Conservation (phyloP, 2,329 filamentous ascomycete genomes). For the Bipolaris bicolor region DNA sequence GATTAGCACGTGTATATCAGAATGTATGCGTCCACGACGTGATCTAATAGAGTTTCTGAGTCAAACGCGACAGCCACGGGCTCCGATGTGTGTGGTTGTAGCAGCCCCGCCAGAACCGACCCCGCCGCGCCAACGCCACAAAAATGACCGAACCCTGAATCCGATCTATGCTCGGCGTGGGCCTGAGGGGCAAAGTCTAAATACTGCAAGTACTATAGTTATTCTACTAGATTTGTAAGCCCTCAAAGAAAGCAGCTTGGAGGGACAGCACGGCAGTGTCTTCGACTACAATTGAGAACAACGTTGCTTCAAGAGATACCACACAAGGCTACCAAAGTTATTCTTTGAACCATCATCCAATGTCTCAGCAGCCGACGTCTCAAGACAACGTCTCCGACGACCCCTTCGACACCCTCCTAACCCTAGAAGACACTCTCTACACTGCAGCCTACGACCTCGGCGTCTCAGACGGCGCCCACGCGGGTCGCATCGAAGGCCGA, state of each 20-base stretch:
- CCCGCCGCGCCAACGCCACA: conserved; percentile 30
- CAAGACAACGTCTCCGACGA: conserved; percentile 35
- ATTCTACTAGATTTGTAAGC: background rate
- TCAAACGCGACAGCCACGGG: conserved; percentile 29
- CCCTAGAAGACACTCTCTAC: conserved; percentile 75
- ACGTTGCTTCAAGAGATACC: background rate
- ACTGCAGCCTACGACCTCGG: conserved; percentile 80
- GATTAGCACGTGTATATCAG: background rate
- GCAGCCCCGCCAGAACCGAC: conserved; percentile 35
- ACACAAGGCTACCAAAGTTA: background rate
- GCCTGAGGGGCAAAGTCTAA: background rate
- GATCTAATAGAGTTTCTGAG: conserved; percentile 25
- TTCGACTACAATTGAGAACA: background rate
- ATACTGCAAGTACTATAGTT: too few relatives aligned
- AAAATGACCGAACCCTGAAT: conserved; percentile 10
- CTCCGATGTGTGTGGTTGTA: conserved; percentile 15
- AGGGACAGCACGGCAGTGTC: background rate
- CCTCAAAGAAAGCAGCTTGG: background rate
- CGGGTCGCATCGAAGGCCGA: conserved; percentile 85
- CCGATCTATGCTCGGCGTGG: background rate
- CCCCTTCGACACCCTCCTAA: conserved; percentile 63
- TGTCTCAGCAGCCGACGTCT: conserved; percentile 46
- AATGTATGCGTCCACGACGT: conserved; percentile 8
- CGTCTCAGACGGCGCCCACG: conserved; percentile 72
- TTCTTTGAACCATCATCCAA: conserved; percentile 6